Evolutionary conservation across 495 filamentous ascomycete species (phyloP).

Genomic region (Penicillium coprophilum): DNA sequence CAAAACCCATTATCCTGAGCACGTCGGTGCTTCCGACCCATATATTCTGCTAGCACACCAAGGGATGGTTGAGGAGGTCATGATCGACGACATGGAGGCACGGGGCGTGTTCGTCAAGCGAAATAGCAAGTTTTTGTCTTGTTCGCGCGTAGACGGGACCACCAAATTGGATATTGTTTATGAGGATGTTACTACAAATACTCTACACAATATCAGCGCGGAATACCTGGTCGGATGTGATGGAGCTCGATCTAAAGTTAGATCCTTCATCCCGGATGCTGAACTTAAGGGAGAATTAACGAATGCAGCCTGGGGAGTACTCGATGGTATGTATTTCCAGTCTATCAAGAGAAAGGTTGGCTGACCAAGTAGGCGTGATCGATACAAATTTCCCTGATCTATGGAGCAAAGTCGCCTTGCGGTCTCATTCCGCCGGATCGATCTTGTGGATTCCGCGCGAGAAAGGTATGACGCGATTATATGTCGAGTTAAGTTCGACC

Average conservation of each 20-base stretch:
- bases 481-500: conserved; percentile 71
- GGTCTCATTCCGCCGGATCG: conserved; percentile 65
- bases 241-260: conserved; percentile 33
- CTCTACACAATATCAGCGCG: conserved; percentile 15
- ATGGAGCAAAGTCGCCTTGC: conserved; percentile 67
- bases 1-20: conserved; percentile 66
- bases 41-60: conserved; percentile 74
- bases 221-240: conserved; percentile 39
- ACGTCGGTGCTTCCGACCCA: conserved; percentile 67
- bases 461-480: conserved; percentile 70
- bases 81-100: conserved; percentile 61
- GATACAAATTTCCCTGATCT: conserved; percentile 77
- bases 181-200: conserved; percentile 22
- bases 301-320: conserved; percentile 72
- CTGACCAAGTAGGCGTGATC: conserved; percentile 51
- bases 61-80: conserved; percentile 68
- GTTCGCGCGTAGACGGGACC: conserved; percentile 36
- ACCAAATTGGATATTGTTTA: conserved; percentile 25
- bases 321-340: conserved; percentile 53
- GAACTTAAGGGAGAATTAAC: conserved; percentile 61
- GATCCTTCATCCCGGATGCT: conserved; percentile 47
- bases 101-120: conserved; percentile 57
- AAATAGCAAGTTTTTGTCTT: conserved; percentile 56
- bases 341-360: neutral
- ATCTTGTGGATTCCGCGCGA: conserved; percentile 78